Base-by-base conservation (phyloP, 768 basidiomycete genomes). In the Podaxis mareebaensis region DNA sequence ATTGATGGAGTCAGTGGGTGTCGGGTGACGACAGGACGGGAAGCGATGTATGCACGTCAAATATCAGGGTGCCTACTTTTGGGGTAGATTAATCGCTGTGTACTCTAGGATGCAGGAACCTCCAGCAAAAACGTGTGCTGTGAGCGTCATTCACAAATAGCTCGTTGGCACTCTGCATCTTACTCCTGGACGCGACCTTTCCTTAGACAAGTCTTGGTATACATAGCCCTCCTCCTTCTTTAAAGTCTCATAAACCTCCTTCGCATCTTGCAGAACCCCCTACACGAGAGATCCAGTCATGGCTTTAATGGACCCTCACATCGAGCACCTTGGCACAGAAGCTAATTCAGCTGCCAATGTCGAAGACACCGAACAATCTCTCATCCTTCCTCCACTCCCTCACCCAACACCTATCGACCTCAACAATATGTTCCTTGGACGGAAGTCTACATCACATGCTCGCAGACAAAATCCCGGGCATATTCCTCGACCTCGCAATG, bases 401-500 rank as follows among this genome's bases (percentile, higher is more conserved):
- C 8, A 40, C 2, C 52, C 60, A 15, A 42, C 52, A 4, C 60
- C 52, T 4, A 54, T 39, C 4, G 39, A 53, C 33, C 7, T 42
- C 52, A 8, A 36, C 11, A 44, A 26, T 20, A n/a, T 61, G 12
- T 53, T 54, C 33, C 24, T 40, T 12, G 13, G 38, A 22, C 49
- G 24, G 2, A 53, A 53, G 22, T 17, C 38, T 20, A 84, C 83
- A 67, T 81, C 81, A 7, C 84, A 85, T 66, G 78, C 81, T 0
- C 75, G 78, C 46, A 81, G 81, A 46, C 81, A 79, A 58, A 79
- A 83, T 1, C 60, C 69, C 4, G 82, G 77, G 4, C 90, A 91
- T 69, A 82, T 91, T 42, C 87, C 88, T 17, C 85, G 91, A 28
- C 90, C 90, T 0, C 78, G 87, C 15, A 92, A 92, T 72, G 87